Conservation (phyloP, 371 early-diverging fungal species). For the Encephalitozoon intestinalis region DNA sequence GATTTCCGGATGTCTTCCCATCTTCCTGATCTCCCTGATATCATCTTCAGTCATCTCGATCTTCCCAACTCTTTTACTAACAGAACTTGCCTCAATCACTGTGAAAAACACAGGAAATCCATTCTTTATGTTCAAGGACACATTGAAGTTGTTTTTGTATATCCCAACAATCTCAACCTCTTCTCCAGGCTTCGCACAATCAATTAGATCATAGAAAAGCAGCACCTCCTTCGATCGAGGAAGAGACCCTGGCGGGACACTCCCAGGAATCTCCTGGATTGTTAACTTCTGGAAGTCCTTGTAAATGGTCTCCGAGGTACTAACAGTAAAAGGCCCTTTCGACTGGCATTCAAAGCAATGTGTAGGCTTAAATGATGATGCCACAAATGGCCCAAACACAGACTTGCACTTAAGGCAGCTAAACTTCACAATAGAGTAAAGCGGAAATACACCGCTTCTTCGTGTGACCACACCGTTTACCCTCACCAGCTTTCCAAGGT, state of each 20-base stretch:
- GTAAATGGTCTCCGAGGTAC: slow-evolving; percentile 84
- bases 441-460: slow-evolving; percentile 85
- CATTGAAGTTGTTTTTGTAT: slow-evolving; percentile 85
- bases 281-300: slow-evolving; percentile 93
- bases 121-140: slow-evolving; percentile 74
- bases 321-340: slow-evolving; percentile 78
- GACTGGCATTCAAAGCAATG: slow-evolving; percentile 85
- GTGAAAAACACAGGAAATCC: slow-evolving; percentile 95
- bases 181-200: slow-evolving; percentile 90
- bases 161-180: slow-evolving; percentile 93
- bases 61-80: slow-evolving; percentile 66
- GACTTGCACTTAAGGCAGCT: slow-evolving; percentile 87
- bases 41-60: slow-evolving; percentile 80
- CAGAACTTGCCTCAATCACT: slow-evolving; percentile 72
- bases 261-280: slow-evolving; percentile 90
- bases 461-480: slow-evolving; percentile 88
- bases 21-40: slow-evolving; percentile 68
- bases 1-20: slow-evolving; percentile 72
- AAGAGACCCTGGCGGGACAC: slow-evolving; percentile 86
- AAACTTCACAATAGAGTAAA: slow-evolving; percentile 86
- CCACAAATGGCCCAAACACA: slow-evolving; percentile 83
- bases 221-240: slow-evolving; percentile 89
- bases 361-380: slow-evolving; percentile 78
- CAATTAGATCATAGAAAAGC: slow-evolving; percentile 88
- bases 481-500: slow-evolving; percentile 81